Evolutionary conservation across 352 stramenopile genomes (phyloP).

Genomic region (Pelagophyceae sp.): DNA sequence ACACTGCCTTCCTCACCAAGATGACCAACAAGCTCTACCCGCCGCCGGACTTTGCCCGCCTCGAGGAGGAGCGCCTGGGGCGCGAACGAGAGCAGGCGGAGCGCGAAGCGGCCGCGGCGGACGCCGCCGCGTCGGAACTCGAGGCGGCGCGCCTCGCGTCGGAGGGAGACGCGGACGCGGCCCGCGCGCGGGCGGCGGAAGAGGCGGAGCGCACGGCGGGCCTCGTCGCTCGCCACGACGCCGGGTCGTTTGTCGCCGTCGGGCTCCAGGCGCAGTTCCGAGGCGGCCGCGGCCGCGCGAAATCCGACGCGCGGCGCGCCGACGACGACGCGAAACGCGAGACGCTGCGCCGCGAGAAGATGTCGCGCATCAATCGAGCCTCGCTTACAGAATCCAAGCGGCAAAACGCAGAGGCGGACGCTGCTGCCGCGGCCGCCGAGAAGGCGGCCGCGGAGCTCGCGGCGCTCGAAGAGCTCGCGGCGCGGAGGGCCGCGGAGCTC

Average conservation of each 20-base stretch:
- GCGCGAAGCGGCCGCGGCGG: neutral
- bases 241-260: no score
- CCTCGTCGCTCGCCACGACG: no score
- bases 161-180: neutral
- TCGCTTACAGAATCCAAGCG: no score
- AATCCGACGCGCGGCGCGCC: neutral
- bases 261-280: no score
- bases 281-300: no score
- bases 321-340: neutral
- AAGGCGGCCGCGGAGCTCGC: no score
- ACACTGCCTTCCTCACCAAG: neutral
- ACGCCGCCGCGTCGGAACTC: neutral
- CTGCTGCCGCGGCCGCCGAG: no score
- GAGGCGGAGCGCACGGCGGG: neutral
- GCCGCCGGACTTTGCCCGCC: no score
- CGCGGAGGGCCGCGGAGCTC: no score
- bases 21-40: neutral
- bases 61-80: no score
- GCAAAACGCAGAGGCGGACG: no score
- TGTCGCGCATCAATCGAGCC: neutral
- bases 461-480: no score
- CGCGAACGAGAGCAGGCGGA: neutral
- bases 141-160: neutral
- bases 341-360: neutral
- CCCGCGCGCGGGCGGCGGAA: neutral